Conservation (phyloP, 2,329 filamentous ascomycete genomes). For the Aspergillus uvarum region DNA sequence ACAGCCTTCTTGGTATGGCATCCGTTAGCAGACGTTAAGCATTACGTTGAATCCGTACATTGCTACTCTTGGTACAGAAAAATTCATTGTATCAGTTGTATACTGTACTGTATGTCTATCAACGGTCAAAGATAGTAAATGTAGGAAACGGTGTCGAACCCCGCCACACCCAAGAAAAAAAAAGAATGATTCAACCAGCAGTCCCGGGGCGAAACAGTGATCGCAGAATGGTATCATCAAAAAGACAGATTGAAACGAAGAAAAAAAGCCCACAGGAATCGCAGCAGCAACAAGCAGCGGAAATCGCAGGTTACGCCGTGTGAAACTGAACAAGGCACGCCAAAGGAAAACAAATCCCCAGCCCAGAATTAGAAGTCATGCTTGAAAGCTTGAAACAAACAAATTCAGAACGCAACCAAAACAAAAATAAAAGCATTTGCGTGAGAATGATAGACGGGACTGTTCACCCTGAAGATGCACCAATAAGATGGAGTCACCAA, state of each 20-base stretch:
- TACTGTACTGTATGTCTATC: neutral
- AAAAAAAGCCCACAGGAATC: conserved; percentile 24
- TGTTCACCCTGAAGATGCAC: conserved; percentile 25
- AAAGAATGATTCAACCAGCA: conserved; percentile 26
- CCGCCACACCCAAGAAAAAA: neutral
- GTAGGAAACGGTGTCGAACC: neutral
- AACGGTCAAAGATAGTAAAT: neutral
- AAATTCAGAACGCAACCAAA: neutral
- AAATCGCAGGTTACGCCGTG: conserved; percentile 27
- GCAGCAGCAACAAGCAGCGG: conserved; percentile 26
- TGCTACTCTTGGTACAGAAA: too few relatives aligned
- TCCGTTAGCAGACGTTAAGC: too few relatives aligned
- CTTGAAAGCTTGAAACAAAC: too few relatives aligned
- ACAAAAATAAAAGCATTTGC: conserved; percentile 12
- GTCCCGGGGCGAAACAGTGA: conserved; percentile 15
- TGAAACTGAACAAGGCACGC: conserved; percentile 20
- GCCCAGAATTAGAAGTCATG: conserved; percentile 16
- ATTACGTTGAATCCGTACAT: too few relatives aligned
- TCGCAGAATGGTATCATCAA: conserved; percentile 40
- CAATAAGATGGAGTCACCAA: conserved; percentile 30
- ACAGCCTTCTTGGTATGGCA: too few relatives aligned
- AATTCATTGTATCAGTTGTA: too few relatives aligned
- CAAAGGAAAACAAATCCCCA: conserved; percentile 25
- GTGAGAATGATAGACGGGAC: conserved; percentile 15
- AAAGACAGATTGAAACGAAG: conserved; percentile 27